Conservation (phyloP, 73 alveolate genomes). For the Halteria grandinella region DNA sequence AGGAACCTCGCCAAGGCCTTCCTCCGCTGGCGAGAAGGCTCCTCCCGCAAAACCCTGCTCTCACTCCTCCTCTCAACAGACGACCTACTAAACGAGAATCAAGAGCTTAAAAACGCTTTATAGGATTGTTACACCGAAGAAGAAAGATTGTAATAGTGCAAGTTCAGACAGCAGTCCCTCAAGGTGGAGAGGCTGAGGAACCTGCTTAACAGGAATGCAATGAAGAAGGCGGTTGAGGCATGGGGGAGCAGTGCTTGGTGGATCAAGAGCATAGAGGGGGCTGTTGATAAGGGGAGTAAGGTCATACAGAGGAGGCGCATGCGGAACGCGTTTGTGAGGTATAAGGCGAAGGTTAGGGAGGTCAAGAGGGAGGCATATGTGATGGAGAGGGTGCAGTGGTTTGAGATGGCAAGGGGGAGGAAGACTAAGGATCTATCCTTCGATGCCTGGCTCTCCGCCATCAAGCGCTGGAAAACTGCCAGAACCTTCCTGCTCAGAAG, state of each 20-base stretch:
- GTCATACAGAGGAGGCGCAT: constrained; percentile 18
- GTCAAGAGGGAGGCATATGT: constrained; percentile 50
- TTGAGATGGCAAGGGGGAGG: not conserved
- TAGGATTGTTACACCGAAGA: not conserved
- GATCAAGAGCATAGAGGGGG: constrained; percentile 43
- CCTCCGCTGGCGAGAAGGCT: constrained; percentile 47
- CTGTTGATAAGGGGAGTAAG: constrained; percentile 21
- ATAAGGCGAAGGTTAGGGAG: constrained; percentile 37
- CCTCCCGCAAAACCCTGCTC: constrained; percentile 28
- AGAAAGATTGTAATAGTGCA: not conserved
- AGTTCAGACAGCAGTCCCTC: constrained; percentile 19
- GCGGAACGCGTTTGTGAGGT: constrained; percentile 38
- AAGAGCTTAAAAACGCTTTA: constrained; percentile 31
- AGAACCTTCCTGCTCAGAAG: no score
- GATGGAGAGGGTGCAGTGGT: constrained; percentile 49
- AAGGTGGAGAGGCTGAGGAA: constrained; percentile 60
- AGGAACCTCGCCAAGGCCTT: constrained; percentile 37
- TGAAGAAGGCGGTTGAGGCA: constrained; percentile 36
- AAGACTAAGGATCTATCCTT: not conserved
- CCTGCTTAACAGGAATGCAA: constrained; percentile 38
- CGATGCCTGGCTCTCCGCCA: constrained; percentile 36
- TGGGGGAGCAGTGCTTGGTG: no score
- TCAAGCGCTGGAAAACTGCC: no score
- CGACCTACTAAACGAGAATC: constrained; percentile 46
- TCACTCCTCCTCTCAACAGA: constrained; percentile 38